A percentile compares a stretch with the other conserved stretches of the same genome.
phyloP scores from a whole-genome alignment of 108 stramenopile genomes.

The Skeletonema menzelii region DNA sequence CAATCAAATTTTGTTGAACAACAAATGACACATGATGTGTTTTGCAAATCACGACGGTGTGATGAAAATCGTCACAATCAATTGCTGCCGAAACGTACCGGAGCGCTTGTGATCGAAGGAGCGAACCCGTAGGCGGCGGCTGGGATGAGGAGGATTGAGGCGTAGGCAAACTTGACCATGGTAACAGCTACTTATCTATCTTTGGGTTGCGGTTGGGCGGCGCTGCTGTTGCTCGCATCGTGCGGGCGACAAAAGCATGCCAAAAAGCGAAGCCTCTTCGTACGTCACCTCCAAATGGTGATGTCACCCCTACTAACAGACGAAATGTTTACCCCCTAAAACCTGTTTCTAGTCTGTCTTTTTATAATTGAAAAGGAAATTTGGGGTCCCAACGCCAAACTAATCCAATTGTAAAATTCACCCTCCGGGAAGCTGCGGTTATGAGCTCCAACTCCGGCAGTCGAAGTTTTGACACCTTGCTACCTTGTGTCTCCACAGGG shows the following conservation, averaged over 20 bases:
- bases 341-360: too few relatives aligned
- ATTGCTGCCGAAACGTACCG: neutral
- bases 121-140: conserved; percentile 19
- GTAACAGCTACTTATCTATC: neutral
- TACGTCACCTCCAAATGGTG: neutral
- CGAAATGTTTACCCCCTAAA: neutral
- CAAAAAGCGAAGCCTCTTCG: neutral
- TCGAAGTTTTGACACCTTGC: too few relatives aligned
- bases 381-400: neutral
- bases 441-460: too few relatives aligned
- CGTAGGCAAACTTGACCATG: neutral
- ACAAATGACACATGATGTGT: neutral
- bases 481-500: too few relatives aligned
- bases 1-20: neutral
- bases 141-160: conserved; percentile 20
- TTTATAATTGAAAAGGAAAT: too few relatives aligned
- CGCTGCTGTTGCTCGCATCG: neutral
- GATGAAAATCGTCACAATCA: neutral
- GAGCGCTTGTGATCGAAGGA: conserved; percentile 14
- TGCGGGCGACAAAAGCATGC: neutral
- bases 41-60: neutral
- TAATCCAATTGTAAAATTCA: too few relatives aligned
- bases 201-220: too few relatives aligned
- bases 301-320: neutral
- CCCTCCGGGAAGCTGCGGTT: too few relatives aligned